Conservation (phyloP, 345 rosid species). For the Hevea brasiliensis region DNA sequence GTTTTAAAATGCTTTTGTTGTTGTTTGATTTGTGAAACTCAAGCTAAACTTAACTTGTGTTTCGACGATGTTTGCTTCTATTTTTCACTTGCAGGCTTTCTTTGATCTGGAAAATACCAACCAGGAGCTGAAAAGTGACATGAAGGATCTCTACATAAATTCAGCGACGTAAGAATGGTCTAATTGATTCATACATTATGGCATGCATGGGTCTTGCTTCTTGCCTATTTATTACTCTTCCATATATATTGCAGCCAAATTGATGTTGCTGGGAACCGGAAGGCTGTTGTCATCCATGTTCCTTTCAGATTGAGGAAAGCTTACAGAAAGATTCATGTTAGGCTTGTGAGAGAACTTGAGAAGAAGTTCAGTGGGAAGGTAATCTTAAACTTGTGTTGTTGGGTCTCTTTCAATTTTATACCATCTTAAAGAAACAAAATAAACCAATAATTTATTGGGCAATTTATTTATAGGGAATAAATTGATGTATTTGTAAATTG, state of each 20-base stretch:
- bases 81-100: constrained; percentile 50
- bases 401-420: neutral
- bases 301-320: constrained; percentile 87
- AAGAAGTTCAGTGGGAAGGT: constrained; percentile 97
- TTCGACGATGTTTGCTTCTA: no score
- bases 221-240: neutral
- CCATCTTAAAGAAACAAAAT: neutral
- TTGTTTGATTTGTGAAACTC: neutral
- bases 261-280: constrained; percentile 69
- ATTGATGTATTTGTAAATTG: neutral
- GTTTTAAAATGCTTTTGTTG: constrained; percentile 12
- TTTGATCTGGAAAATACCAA: constrained; percentile 84
- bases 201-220: neutral
- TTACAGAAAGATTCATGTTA: constrained; percentile 75
- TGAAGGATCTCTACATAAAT: constrained; percentile 81
- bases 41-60: neutral
- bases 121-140: constrained; percentile 75
- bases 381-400: neutral
- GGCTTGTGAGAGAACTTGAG: constrained; percentile 89
- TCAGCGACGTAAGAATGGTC: constrained; percentile 54
- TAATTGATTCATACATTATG: neutral
- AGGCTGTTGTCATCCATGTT: constrained; percentile 77
- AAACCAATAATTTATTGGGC: neutral
- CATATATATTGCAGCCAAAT: constrained; percentile 51
- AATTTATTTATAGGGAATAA: neutral